Conservation (phyloP, 768 basidiomycete genomes). For the Suillus bovinus region DNA sequence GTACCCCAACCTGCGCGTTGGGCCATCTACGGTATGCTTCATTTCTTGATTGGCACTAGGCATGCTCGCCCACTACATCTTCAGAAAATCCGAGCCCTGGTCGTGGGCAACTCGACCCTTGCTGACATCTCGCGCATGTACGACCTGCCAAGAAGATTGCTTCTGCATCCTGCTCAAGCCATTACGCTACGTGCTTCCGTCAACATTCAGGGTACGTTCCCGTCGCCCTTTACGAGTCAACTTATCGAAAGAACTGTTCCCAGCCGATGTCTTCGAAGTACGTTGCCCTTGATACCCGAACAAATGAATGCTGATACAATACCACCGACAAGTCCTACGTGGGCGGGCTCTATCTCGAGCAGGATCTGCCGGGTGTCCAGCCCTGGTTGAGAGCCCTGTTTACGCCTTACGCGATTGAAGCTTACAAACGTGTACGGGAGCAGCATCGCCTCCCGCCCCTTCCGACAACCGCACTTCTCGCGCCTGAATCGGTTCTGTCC, state of each 20-base stretch:
- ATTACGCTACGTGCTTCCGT: conserved; percentile 67
- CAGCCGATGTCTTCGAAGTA: conserved; percentile 83
- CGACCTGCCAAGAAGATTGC: conserved; percentile 58
- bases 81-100: conserved; percentile 76
- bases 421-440: conserved; percentile 61
- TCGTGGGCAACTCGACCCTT: conserved; percentile 74
- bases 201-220: conserved; percentile 65
- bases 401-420: conserved; percentile 58
- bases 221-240: not conserved
- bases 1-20: conserved; percentile 72
- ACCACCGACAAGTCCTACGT: conserved; percentile 61
- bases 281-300: not conserved
- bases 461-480: conserved; percentile 21
- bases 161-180: conserved; percentile 70
- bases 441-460: conserved; percentile 66
- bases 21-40: conserved; percentile 67
- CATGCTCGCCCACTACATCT: not conserved
- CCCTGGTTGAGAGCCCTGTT: conserved; percentile 65
- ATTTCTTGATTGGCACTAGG: not conserved
- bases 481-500: conserved; percentile 1
- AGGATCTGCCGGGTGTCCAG: conserved; percentile 57
- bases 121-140: conserved; percentile 72
- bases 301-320: conserved; percentile 3
- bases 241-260: not conserved
- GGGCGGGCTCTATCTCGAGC: conserved; percentile 75